Evolutionary conservation across 805 yeast genomes (phyloP), one percentile per base, ranked within the genome.

Genomic region (Kodamaea kakaduensis): DNA sequence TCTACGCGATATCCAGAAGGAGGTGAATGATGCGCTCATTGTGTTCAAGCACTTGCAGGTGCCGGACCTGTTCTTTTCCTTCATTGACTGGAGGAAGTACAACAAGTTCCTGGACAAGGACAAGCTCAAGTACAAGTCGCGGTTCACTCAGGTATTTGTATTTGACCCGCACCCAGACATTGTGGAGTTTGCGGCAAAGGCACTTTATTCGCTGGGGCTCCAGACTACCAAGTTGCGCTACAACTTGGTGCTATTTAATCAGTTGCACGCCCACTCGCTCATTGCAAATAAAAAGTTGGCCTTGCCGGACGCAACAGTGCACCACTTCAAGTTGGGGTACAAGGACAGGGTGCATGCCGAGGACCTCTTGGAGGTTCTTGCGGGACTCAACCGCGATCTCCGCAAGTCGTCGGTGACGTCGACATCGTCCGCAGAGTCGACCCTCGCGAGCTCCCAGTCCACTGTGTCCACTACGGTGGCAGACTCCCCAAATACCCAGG

Each of bases 21-120:
- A 65, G 38, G 43, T 61, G n/a, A 65, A 65, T 46, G 71, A 66
- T 40, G 50, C 65, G 9, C 46, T 63, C 8, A 46, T 65, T 23
- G 62, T 64, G 6, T 38, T 61, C 23, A 55, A 52, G 31, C 52
- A 59, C 34, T 51, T 64, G 17, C 28, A 25, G 4, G 28, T 44
- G 12, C 25, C 35, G 12, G 44, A 41, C 27, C 31, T 24, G 24
- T 16, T 18, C 27, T 38, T 41, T 17, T 28, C 40, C 9, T 32
- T 44, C 28, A 14, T 44, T 9, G 47, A 44, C 30, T n/a, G n/a
- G 6, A 34, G 20, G 13, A 40, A 37, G 30, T 35, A 17, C 14
- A 17, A n/a, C 6, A 14, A 29, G 6, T 25, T 30, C 12, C 39
- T 34, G 37, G 19, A 21, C 18, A 12, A 9, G 3, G 30, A 32